Evolutionary conservation across 2,329 filamentous ascomycete genomes (phyloP), one percentile per base, ranked within the genome.

Genomic region (Fusarium sp.): DNA sequence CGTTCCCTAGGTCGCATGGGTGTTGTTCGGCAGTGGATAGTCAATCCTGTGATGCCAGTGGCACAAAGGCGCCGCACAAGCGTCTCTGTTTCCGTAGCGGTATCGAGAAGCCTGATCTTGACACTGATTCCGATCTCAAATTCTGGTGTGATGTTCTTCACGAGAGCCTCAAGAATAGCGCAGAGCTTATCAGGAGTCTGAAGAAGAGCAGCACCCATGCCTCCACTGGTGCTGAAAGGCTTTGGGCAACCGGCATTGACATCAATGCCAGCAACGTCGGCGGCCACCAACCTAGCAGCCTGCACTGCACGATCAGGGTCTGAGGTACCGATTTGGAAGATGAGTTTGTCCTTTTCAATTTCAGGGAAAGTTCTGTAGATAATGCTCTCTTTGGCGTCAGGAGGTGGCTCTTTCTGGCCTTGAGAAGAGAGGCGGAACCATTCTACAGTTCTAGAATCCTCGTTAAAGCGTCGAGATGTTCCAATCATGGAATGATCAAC

Each of bases 211-310:
- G 96, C 96, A 49, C 96, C 96, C 96, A 99, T 99, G 49, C 96
- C 96, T 63, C 94, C 94, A 67, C 88, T 88, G 3, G 95, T 97
- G 76, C 93, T 97, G 81, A 99, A 99, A 1, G 95, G 93, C 80
- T 99, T 99, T 1, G 96, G 96, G 77, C 96, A 99, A n/a, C 96
- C 96, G 0, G 96, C 94, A 79, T 99, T 99, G 66, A 99, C 92
- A 78, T 98, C 96, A 73, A 99, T 98, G 63, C 96, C 96, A 1
- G 91, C 90, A 5, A 99, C 96, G 80, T 98, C 94, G 14, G 83
- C 87, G 1, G 95, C 96, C 20, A 99, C 91, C 17, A 98, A 82
- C 54, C 90, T 90, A 3, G 95, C 94, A 1, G 95, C 95, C 78
- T 92, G 83, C 0, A 98, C 95, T 1, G 96, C 96, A 31, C 90